phyloP scores from a whole-genome alignment of 495 filamentous ascomycete species.

The Aspergillus affinis region DNA sequence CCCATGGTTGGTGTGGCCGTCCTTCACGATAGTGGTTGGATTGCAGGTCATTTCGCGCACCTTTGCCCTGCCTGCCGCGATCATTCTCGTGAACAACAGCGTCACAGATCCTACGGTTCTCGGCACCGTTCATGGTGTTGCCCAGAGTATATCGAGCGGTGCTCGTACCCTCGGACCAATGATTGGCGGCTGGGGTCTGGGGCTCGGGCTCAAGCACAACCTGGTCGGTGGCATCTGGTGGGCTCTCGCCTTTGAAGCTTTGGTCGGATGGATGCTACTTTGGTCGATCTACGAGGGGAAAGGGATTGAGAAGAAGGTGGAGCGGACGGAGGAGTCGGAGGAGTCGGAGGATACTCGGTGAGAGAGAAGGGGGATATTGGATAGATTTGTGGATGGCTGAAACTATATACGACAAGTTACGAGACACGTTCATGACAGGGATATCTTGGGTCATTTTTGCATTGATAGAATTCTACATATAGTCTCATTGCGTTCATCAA shows the following conservation, averaged over 20 bases:
- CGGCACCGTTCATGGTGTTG: conserved; percentile 69
- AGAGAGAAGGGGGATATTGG: neutral
- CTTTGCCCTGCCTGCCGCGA: conserved; percentile 65
- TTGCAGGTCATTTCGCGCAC: conserved; percentile 71
- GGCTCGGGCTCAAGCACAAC: conserved; percentile 61
- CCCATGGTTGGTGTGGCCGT: conserved; percentile 51
- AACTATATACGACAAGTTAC: neutral
- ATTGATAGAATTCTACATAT: neutral
- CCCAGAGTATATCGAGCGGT: conserved; percentile 59
- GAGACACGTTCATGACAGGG: neutral
- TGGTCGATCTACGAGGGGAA: conserved; percentile 55
- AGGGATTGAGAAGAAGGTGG: conserved; percentile 38
- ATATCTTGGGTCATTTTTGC: conserved; percentile 1
- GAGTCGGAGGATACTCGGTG: conserved; percentile 21
- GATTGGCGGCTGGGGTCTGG: conserved; percentile 63
- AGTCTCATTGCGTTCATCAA: neutral
- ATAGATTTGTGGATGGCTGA: neutral
- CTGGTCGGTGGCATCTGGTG: conserved; percentile 72
- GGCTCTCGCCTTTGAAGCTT: conserved; percentile 53
- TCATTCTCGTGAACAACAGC: conserved; percentile 69
- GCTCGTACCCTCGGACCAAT: conserved; percentile 66
- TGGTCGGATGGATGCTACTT: conserved; percentile 49
- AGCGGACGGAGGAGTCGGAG: conserved; percentile 19
- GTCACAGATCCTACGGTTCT: conserved; percentile 61
- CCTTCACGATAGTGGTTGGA: conserved; percentile 59